phyloP scores from a whole-genome alignment of 805 yeast genomes.

The Barnettozyma californica region DNA sequence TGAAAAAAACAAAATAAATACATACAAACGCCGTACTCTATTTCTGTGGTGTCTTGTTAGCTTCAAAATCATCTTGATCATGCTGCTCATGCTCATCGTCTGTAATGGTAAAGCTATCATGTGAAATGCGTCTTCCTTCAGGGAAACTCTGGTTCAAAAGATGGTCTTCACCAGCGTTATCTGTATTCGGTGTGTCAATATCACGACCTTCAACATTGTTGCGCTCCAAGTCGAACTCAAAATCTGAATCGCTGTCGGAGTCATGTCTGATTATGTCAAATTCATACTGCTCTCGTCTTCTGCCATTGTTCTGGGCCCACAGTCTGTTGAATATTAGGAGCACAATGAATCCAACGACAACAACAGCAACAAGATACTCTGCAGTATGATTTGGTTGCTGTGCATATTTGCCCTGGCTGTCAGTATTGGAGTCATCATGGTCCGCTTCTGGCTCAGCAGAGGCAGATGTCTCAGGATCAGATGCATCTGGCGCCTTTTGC shows the following conservation, averaged over 20 bases:
- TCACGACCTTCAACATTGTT: conserved; percentile 26
- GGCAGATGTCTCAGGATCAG: background rate
- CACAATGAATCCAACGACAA: conserved; percentile 51
- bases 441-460: conserved; percentile 2
- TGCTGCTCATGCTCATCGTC: conserved; percentile 17
- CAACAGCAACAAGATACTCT: conserved; percentile 55
- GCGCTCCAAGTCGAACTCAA: conserved; percentile 33
- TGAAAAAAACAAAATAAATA: background rate
- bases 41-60: background rate
- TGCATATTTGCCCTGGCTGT: conserved; percentile 32
- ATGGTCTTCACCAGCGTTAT: background rate
- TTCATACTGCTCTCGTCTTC: conserved; percentile 33
- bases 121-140: conserved; percentile 5
- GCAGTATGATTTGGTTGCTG: conserved; percentile 43
- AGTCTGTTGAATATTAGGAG: conserved; percentile 38
- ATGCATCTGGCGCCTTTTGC: background rate
- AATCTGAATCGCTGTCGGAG: conserved; percentile 69
- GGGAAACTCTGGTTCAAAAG: conserved; percentile 11
- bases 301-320: conserved; percentile 39
- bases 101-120: conserved; percentile 21
- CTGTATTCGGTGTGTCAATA: background rate
- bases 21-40: background rate
- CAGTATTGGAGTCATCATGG: conserved; percentile 23
- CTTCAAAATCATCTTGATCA: background rate
- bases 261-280: conserved; percentile 38